Evolutionary conservation across 352 stramenopile genomes (phyloP).

Genomic region (Globisporangium echinulatum): DNA sequence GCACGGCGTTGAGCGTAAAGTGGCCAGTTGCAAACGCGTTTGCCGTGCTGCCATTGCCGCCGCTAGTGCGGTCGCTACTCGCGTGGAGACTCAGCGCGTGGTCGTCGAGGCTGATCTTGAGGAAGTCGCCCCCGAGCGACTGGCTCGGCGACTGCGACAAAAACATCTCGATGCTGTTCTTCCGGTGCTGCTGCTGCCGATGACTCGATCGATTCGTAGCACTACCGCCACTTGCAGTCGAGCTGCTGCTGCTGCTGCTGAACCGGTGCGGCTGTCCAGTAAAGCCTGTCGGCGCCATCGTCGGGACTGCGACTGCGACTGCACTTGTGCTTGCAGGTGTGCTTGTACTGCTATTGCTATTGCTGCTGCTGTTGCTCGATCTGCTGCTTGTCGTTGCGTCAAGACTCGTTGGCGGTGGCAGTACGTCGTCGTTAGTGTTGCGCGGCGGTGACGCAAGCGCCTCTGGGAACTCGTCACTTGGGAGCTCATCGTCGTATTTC

Average conservation of each 20-base stretch:
- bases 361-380: not conserved
- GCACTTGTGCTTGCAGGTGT: not conserved
- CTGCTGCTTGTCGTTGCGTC: conserved; percentile 8
- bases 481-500: conserved; percentile 33
- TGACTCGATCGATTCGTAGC: too few relatives aligned
- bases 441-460: conserved; percentile 9
- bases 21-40: conserved; percentile 34
- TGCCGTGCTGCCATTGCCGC: not conserved
- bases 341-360: conserved; percentile 5
- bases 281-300: not conserved
- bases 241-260: too few relatives aligned
- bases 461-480: conserved; percentile 4
- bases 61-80: conserved; percentile 13
- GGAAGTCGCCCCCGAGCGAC: conserved; percentile 65
- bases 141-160: conserved; percentile 78
- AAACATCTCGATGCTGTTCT: conserved; percentile 88
- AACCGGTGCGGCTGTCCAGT: too few relatives aligned
- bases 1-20: conserved; percentile 45
- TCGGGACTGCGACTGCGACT: conserved; percentile 8
- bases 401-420: conserved; percentile 25
- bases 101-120: conserved; percentile 71
- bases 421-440: conserved; percentile 23
- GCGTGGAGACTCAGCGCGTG: conserved; percentile 33
- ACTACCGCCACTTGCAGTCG: not conserved
- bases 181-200: conserved; percentile 39